Evolutionary conservation across 2,329 filamentous ascomycete species (phyloP).

Genomic region (Cryphonectria japonica): DNA sequence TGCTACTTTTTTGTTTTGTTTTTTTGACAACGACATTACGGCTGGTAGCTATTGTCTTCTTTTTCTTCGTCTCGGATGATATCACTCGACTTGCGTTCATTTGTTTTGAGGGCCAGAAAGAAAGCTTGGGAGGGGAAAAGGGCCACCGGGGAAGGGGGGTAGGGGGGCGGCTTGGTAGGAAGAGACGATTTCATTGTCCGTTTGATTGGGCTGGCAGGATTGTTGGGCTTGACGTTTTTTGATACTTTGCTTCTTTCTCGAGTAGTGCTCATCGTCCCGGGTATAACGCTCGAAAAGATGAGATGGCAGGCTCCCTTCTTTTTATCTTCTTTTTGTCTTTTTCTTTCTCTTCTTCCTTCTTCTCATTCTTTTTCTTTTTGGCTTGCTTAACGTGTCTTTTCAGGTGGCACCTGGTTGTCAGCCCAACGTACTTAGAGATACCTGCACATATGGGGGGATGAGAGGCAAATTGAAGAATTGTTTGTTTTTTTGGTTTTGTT

Average conservation of each 20-base stretch:
- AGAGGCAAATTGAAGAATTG: slow-evolving; percentile 22
- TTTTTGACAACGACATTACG: slow-evolving; percentile 9
- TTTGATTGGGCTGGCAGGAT: background rate
- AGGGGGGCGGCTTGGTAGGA: slow-evolving; percentile 11
- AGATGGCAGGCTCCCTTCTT: background rate
- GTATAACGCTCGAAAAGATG: slow-evolving; percentile 14
- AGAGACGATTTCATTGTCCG: slow-evolving; percentile 7
- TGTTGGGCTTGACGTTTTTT: slow-evolving; percentile 7
- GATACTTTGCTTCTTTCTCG: slow-evolving; percentile 14
- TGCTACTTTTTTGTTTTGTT: background rate
- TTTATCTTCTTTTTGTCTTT: background rate
- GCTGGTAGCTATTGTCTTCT: background rate
- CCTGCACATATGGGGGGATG: slow-evolving; percentile 26
- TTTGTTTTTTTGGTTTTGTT: background rate
- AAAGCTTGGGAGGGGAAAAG: background rate
- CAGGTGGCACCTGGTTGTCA: slow-evolving; percentile 19
- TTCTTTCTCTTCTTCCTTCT: background rate
- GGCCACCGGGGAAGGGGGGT: background rate
- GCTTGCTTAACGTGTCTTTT: slow-evolving; percentile 6
- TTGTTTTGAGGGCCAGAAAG: background rate
- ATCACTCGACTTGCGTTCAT: slow-evolving; percentile 9
- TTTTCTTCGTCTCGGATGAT: background rate
- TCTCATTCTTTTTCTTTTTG: background rate
- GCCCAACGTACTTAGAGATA: slow-evolving; percentile 25
- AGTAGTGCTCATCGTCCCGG: slow-evolving; percentile 10